These are phyloP conservation scores for Cercospora canescens DNA, from an alignment of 2,329 filamentous ascomycete species.

Conservation along the genomic window DNA sequence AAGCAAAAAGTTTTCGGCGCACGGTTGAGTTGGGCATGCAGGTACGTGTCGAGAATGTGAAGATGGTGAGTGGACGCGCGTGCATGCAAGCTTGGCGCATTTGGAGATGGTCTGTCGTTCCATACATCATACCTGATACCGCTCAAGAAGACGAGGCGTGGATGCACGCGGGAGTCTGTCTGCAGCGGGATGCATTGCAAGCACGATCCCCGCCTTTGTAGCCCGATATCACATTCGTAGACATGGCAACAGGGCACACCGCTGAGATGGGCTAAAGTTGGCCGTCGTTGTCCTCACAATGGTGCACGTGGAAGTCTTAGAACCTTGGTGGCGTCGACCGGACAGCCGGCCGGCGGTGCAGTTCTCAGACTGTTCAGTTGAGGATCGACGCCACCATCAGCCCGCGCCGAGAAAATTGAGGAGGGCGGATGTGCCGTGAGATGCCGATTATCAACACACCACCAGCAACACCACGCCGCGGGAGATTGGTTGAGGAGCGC, in stretches of 20 bases:
- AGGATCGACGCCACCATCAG: conserved; percentile 2
- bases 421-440: neutral
- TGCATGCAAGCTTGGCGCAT: neutral
- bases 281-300: neutral
- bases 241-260: neutral
- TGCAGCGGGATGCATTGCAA: neutral
- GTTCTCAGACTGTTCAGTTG: too few relatives aligned
- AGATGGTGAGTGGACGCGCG: neutral
- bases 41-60: neutral
- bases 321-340: neutral
- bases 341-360: conserved; percentile 2
- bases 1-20: neutral
- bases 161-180: neutral
- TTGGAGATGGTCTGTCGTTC: neutral
- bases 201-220: neutral
- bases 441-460: neutral
- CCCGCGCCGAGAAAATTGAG: neutral
- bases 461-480: neutral
- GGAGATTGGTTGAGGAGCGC: neutral
- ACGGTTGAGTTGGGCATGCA: neutral
- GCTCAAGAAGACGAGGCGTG: too few relatives aligned
- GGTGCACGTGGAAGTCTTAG: neutral
- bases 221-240: neutral
- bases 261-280: too few relatives aligned
- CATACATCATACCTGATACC: too few relatives aligned